These are phyloP conservation scores for Penicillium vulpinum DNA, from an alignment of 2,329 filamentous ascomycete genomes.

Conservation along the genomic window DNA sequence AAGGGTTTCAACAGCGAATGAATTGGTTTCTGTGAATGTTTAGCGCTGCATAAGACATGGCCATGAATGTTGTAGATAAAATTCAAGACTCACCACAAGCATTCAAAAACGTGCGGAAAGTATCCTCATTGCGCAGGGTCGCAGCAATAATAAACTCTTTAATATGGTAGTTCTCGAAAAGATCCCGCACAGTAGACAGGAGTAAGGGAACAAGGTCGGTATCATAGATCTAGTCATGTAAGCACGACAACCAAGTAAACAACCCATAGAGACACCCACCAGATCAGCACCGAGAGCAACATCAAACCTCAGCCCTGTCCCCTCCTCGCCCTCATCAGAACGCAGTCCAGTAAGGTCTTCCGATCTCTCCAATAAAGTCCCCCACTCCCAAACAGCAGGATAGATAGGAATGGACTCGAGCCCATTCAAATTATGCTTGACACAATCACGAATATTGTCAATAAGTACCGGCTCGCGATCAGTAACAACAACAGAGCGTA, in stretches of 20 bases:
- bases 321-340: neutral
- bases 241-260: neutral
- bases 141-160: conserved; percentile 60
- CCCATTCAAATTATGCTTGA: conserved; percentile 33
- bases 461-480: conserved; percentile 58
- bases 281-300: conserved; percentile 45
- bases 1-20: conserved; percentile 41
- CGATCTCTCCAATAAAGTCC: conserved; percentile 28
- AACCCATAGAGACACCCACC: conserved; percentile 27
- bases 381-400: conserved; percentile 47
- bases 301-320: conserved; percentile 32
- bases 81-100: conserved; percentile 55
- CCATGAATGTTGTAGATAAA: too few relatives aligned
- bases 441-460: conserved; percentile 41
- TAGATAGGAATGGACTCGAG: conserved; percentile 25
- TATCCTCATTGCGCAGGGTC: conserved; percentile 62
- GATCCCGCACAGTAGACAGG: conserved; percentile 55
- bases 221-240: conserved; percentile 58
- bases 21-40: conserved; percentile 29
- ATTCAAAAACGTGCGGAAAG: conserved; percentile 59
- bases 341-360: conserved; percentile 5
- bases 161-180: conserved; percentile 55
- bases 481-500: conserved; percentile 58
- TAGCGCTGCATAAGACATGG: neutral
- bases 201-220: conserved; percentile 58